Evolutionary conservation across 192 early-diverging fungal genomes (phyloP), one percentile per base, ranked within the genome.

Genomic region (Allomyces macrogynus): DNA sequence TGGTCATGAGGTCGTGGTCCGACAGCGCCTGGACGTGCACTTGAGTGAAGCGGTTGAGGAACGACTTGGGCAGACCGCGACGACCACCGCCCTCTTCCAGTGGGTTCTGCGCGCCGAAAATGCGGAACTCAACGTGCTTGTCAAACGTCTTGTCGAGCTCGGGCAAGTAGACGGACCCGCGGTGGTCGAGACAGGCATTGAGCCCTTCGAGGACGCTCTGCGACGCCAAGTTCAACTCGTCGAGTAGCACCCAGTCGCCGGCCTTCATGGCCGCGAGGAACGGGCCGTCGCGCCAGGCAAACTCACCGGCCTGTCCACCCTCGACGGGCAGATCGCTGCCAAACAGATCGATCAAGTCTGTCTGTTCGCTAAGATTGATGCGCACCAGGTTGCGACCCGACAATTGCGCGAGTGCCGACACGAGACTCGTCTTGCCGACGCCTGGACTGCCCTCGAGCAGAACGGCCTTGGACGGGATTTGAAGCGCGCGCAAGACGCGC

Each of bases 131-230:
- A 1, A 76, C 76, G 49, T 85, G 75, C 61, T 90, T 86, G 16
- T 77, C 71, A 67, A 99, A 97, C 61, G 86, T 80, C 49, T 85
- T 77, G 65, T 96, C 92, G 40, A 99, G 83, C 74, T 99, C 96
- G 12, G 94, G 89, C 24, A 99, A 90, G 71, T 94, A 99, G 5
- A 95, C 93, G 10, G 89, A 76, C 23, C 87, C 92, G 67, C 96
- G 88, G 71, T 99, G 94, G 78, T 99, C 96, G 23, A 99, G 79
- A 73, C 94, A 97, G 24, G 96, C 90, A 74, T 99, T 99, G 66
- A 99, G 82, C 69, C 95, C 95, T 80, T 99, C 96, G 24, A 99
- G 78, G 3, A 99, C 96, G 70, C 90, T 89, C 75, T 99, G 96
- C 24, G 89, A 91, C n/a, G 96, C 96, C 69, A 99, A 78, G 71